Percentiles rank a stretch among this genome's conserved stretches.
phyloP scores from a whole-genome alignment of 1,139 yeast species.

The Protomyces pachydermus region DNA sequence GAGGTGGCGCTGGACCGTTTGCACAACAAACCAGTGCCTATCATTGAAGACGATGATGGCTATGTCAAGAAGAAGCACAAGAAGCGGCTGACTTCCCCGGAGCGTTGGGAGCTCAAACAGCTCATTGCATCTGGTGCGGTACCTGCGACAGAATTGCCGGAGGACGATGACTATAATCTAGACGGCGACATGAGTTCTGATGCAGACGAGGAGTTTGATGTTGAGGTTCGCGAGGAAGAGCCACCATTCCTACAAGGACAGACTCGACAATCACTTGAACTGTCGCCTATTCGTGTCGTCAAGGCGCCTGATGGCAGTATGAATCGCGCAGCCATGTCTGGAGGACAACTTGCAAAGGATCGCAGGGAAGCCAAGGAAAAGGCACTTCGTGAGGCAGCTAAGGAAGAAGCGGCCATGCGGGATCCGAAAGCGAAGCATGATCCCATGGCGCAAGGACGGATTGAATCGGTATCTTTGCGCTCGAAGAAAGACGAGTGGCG shows the following conservation, averaged over 20 bases:
- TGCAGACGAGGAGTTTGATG: conserved; percentile 58
- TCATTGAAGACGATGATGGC: conserved; percentile 12
- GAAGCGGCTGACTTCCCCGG: conserved; percentile 71
- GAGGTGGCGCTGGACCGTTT: conserved; percentile 27
- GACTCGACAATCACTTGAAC: conserved; percentile 44
- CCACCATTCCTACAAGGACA: conserved; percentile 70
- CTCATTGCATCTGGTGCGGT: conserved; percentile 74
- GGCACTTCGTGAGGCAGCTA: conserved; percentile 49
- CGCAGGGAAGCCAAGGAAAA: conserved; percentile 54
- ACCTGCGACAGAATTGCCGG: conserved; percentile 66
- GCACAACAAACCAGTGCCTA: conserved; percentile 10
- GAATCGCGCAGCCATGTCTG: conserved; percentile 68
- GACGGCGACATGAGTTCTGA: conserved; percentile 40
- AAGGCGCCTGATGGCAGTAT: conserved; percentile 76
- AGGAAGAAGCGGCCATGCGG: conserved; percentile 36
- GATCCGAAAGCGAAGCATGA: conserved; percentile 33
- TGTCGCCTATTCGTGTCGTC: conserved; percentile 54
- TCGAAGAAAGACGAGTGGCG: conserved; percentile 48
- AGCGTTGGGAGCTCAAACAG: conserved; percentile 84
- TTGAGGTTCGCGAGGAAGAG: conserved; percentile 63
- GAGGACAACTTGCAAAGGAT: conserved; percentile 64
- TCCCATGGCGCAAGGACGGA: conserved; percentile 33
- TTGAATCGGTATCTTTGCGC: background rate
- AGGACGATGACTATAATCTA: conserved; percentile 49
- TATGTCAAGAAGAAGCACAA: conserved; percentile 6